phyloP scores from a whole-genome alignment of 2,329 filamentous ascomycete species.

The Ophiostoma perfectum region DNA sequence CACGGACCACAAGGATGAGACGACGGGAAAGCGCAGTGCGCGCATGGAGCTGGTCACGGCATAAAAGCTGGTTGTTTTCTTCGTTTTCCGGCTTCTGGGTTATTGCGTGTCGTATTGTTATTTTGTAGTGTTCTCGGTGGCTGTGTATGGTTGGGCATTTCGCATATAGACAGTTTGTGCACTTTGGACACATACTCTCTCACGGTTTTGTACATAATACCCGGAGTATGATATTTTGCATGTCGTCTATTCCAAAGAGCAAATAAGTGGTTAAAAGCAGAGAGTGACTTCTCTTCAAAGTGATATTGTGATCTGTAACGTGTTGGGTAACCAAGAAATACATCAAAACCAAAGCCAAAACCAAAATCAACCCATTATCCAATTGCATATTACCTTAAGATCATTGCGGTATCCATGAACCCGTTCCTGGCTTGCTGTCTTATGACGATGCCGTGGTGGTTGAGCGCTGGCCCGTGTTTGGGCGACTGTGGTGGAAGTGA shows the following conservation, averaged over 20 bases:
- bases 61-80: slow-evolving; percentile 1
- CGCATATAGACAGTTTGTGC: neutral
- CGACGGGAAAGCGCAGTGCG: slow-evolving; percentile 90
- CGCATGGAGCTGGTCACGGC: slow-evolving; percentile 62
- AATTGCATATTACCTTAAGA: slow-evolving; percentile 12
- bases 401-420: too few relatives aligned
- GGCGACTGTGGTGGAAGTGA: slow-evolving; percentile 22
- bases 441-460: slow-evolving; percentile 18
- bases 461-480: slow-evolving; percentile 19
- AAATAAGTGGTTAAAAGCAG: neutral
- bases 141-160: neutral
- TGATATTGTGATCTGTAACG: neutral
- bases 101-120: neutral
- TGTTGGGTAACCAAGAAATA: neutral
- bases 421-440: neutral
- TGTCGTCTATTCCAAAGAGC: slow-evolving; percentile 10
- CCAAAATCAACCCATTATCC: neutral
- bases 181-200: slow-evolving; percentile 6
- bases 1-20: slow-evolving; percentile 87
- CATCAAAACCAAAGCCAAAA: neutral
- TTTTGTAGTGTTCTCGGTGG: neutral
- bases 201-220: slow-evolving; percentile 19
- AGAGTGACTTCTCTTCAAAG: neutral
- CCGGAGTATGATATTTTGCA: slow-evolving; percentile 17
- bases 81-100: neutral